Conservation (phyloP, 2,329 filamentous ascomycete species). For the Claviceps lovelessii region DNA sequence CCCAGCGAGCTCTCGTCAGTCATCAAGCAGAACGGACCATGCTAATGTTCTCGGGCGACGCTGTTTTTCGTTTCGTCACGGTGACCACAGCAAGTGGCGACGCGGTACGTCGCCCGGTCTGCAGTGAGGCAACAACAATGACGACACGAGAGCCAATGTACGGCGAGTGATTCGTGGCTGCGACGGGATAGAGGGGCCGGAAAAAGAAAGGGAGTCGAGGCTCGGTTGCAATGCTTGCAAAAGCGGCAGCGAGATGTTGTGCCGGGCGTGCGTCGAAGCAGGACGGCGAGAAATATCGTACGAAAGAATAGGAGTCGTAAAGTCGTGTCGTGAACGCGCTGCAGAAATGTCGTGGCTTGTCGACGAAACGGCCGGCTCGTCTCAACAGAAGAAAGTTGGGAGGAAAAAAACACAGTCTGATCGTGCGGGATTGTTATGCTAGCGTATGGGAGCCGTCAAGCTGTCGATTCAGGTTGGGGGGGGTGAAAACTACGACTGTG, state of each 20-base stretch:
- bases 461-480: not conserved
- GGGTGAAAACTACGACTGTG: not conserved
- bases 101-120: not conserved
- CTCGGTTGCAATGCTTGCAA: not conserved
- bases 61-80: not conserved
- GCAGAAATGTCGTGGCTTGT: conserved; percentile 4
- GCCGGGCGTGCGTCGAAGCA: not conserved
- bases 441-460: not conserved
- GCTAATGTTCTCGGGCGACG: conserved; percentile 2
- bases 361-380: conserved; percentile 2
- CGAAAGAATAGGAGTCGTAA: not conserved
- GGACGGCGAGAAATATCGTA: not conserved
- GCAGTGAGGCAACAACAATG: not conserved
- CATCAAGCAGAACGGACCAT: conserved; percentile 9
- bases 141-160: not conserved
- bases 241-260: not conserved
- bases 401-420: conserved; percentile 1
- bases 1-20: not conserved
- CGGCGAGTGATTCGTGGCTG: not conserved
- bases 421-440: conserved; percentile 7
- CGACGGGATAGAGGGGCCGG: not conserved
- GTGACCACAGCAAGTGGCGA: not conserved
- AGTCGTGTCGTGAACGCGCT: not conserved
- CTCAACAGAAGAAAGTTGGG: not conserved
- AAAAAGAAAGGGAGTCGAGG: not conserved